Evolutionary conservation across 768 basidiomycete species (phyloP).

Genomic region (Tulasnella sp.): DNA sequence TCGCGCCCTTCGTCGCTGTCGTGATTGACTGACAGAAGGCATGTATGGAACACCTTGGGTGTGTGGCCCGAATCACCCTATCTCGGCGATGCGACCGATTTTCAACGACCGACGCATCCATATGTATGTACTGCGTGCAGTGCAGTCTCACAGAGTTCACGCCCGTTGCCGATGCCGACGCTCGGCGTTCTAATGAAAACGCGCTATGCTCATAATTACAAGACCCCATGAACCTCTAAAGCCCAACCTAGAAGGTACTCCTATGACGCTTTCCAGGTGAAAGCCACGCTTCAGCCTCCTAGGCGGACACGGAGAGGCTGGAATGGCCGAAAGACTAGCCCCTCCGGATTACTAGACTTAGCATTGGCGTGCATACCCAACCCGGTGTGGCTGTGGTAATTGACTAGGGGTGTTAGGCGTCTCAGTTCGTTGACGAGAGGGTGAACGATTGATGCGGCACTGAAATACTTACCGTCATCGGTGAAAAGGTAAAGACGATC

Average conservation of each 20-base stretch:
- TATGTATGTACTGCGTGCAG: too few relatives aligned
- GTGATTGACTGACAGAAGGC: background rate
- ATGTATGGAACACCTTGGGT: too few relatives aligned
- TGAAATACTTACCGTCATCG: background rate
- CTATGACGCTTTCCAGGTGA: background rate
- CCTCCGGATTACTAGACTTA: background rate
- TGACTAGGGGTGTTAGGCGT: background rate
- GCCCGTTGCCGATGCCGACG: background rate
- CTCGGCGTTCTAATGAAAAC: background rate
- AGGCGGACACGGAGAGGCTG: background rate
- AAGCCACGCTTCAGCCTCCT: background rate
- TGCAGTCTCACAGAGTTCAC: too few relatives aligned
- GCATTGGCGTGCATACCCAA: background rate
- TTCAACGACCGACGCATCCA: background rate
- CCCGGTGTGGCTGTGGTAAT: background rate
- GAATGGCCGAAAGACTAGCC: background rate
- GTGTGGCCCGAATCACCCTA: background rate
- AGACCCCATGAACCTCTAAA: background rate
- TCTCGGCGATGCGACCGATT: background rate
- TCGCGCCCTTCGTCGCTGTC: background rate
- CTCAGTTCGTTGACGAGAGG: background rate
- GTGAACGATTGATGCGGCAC: background rate
- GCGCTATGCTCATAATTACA: background rate
- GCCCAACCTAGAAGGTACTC: background rate
- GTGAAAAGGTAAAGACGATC: background rate